phyloP scores from a whole-genome alignment of 495 filamentous ascomycete genomes.

The Podospora australis region DNA sequence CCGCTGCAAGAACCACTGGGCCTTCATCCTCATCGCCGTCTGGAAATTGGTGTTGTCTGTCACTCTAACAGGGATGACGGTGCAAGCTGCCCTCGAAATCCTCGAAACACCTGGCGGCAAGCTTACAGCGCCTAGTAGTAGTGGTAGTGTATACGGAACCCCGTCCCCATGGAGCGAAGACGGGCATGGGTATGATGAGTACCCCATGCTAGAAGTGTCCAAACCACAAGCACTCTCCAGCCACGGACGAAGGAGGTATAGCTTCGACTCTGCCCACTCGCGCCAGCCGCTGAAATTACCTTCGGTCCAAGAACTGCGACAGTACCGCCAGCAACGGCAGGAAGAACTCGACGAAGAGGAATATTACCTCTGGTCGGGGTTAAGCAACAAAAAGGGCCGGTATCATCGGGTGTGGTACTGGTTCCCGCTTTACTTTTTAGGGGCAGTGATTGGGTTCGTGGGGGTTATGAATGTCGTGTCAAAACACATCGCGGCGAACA shows the following conservation, averaged over 20 bases:
- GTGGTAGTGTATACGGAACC: too few relatives aligned
- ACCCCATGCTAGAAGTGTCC: background rate
- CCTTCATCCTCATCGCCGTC: conserved; percentile 26
- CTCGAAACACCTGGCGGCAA: background rate
- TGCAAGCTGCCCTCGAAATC: conserved; percentile 10
- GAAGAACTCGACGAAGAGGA: background rate
- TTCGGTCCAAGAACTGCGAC: background rate
- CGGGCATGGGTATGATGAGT: background rate
- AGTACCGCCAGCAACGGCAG: background rate
- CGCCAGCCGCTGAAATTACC: background rate
- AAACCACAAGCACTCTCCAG: too few relatives aligned
- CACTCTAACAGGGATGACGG: conserved; percentile 17
- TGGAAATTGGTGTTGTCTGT: conserved; percentile 26
- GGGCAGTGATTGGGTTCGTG: conserved; percentile 16
- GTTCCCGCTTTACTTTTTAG: conserved; percentile 10
- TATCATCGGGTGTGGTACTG: conserved; percentile 10
- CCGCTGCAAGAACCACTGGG: conserved; percentile 24
- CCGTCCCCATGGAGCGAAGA: too few relatives aligned
- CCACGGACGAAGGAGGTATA: too few relatives aligned
- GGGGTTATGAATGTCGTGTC: conserved; percentile 14
- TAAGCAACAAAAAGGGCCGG: background rate
- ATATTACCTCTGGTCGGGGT: background rate
- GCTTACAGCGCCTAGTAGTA: too few relatives aligned
- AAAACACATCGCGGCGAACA: conserved; percentile 9
- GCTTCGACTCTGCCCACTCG: background rate